Conservation (phyloP, 73 alveolate genomes). For the Paramecium primaurelia region DNA sequence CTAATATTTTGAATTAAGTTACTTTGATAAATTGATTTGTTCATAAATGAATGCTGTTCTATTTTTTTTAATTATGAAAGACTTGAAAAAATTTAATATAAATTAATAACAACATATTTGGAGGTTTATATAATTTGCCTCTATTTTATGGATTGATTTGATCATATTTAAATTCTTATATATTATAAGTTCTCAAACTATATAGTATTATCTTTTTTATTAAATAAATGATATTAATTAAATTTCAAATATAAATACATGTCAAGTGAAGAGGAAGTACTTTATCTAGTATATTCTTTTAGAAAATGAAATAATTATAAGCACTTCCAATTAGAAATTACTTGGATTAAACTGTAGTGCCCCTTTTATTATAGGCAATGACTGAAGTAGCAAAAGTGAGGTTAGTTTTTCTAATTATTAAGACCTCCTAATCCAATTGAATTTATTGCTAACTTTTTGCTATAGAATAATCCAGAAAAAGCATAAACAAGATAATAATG, state of each 20-base stretch:
- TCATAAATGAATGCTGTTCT: too few relatives aligned
- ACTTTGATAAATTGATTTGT: too few relatives aligned
- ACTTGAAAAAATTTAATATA: too few relatives aligned
- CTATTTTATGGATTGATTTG: background rate
- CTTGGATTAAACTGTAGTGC: constrained; percentile 85
- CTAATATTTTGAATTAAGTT: too few relatives aligned
- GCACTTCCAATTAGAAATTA: constrained; percentile 81
- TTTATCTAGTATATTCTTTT: background rate
- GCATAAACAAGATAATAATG: background rate
- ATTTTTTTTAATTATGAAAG: too few relatives aligned
- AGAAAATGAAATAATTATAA: constrained; percentile 21
- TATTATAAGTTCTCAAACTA: constrained; percentile 16
- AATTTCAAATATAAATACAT: constrained; percentile 19
- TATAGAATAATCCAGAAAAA: constrained; percentile 78
- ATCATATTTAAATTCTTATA: background rate
- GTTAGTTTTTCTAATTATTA: constrained; percentile 2
- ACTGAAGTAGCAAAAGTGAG: constrained; percentile 85
- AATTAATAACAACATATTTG: background rate
- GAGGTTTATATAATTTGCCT: background rate
- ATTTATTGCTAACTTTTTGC: constrained; percentile 79
- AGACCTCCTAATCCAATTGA: constrained; percentile 85
- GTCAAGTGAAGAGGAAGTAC: constrained; percentile 42
- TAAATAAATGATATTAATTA: constrained; percentile 46
- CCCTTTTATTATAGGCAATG: constrained; percentile 80
- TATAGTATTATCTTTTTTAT: constrained; percentile 11